Base-by-base conservation (phyloP, 2,329 filamentous ascomycete genomes). In the Botryotinia narcissicola region DNA sequence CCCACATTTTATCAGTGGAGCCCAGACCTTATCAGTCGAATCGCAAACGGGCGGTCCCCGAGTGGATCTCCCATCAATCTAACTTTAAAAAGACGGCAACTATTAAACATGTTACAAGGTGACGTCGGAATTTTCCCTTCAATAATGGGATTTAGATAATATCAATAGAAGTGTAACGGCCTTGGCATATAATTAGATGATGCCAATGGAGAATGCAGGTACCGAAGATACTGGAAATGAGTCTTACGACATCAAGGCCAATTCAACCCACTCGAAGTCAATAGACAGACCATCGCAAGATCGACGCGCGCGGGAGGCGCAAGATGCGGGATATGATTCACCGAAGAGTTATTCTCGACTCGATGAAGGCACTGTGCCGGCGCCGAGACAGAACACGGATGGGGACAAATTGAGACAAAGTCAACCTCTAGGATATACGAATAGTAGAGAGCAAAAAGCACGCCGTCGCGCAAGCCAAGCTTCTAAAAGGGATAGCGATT, bases 311-410 rank as follows among this genome's bases (percentile, higher is more conserved):
- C 35, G 16, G 37, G 35, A 35, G 18, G 61, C 37, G 9, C 46
- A 42, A 42, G 72, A 73, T 60, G 67, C 68, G 59, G 64, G 59
- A 37, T 83, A 85, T 74, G 79, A 83, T 76, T 75, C 81, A 1
- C 83, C 84, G 4, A 81, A 81, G 54, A 77, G 76, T 6, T 84
- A 84, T 72, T 80, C 75, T 57, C 84, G 84, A 73, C 79, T 86
- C 29, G 81, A 83, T 69, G 84, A 86, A 0, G 82, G 79, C 12
- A 82, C 84, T 25, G 80, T 83, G 59, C 84, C 85, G 7, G 80
- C 83, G 57, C 84, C 85, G 6, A 80, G 86, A 4, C 81, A 85
- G 71, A 84, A 84, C 74, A 82, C 77, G n/a, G 80, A 81, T 61
- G 82, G 83, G 70, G 80, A 76, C 66, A 75, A 73, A 29, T 76